phyloP scores from a whole-genome alignment of 176 grass and related monocot genomes.

The Leersia perrieri region DNA sequence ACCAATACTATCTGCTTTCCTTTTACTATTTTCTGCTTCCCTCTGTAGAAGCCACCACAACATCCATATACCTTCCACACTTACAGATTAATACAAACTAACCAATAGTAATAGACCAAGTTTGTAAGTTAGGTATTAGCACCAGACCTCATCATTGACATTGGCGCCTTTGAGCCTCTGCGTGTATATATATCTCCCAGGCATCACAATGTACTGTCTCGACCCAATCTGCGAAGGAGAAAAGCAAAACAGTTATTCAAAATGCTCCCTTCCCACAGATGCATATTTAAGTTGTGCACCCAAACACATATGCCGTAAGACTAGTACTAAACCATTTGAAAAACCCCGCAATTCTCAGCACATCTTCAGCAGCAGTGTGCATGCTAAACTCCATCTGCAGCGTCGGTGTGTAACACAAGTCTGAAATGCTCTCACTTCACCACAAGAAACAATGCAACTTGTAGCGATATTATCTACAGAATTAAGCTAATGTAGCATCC shows the following conservation, averaged over 20 bases:
- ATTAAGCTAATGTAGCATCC: background rate
- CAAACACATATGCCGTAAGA: background rate
- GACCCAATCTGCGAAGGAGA: conserved; percentile 51
- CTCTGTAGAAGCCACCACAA: background rate
- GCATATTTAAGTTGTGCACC: background rate
- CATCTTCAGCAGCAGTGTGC: background rate
- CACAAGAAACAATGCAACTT: background rate
- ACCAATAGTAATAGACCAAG: background rate
- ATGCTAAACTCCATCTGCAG: background rate
- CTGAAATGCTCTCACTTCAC: background rate
- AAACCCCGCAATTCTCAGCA: background rate
- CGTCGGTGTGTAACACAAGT: background rate
- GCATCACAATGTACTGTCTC: conserved; percentile 64
- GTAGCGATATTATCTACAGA: background rate
- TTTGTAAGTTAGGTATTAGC: background rate
- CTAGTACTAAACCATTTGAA: background rate
- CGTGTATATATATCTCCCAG: conserved; percentile 57
- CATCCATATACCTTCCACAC: background rate
- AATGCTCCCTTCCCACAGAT: background rate
- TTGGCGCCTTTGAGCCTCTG: conserved; percentile 84
- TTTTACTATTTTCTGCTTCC: background rate
- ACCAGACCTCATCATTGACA: conserved; percentile 54
- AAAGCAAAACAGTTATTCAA: conserved; percentile 22
- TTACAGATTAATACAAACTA: background rate
- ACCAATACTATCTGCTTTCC: background rate